Evolutionary conservation across 2,329 filamentous ascomycete genomes (phyloP).

Genomic region (Cladophialophora yegresii): DNA sequence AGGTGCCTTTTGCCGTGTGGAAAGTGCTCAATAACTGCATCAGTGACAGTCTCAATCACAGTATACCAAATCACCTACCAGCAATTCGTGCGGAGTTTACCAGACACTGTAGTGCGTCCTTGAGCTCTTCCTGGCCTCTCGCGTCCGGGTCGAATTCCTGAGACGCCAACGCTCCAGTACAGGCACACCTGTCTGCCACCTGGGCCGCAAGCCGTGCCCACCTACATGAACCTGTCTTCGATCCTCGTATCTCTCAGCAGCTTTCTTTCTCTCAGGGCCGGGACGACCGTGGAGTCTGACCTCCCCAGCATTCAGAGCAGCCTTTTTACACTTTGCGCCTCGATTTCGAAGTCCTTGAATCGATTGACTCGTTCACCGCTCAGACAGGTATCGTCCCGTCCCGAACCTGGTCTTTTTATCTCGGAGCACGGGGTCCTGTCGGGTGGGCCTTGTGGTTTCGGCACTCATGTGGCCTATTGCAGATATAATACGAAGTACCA

Average conservation of each 20-base stretch:
- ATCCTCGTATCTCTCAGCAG: background rate
- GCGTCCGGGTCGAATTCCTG: background rate
- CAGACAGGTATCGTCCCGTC: background rate
- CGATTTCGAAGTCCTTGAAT: background rate
- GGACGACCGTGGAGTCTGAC: background rate
- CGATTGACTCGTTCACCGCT: background rate
- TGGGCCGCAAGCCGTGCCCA: background rate
- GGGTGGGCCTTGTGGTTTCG: background rate
- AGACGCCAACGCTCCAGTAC: background rate
- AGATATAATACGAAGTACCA: constrained; percentile 2
- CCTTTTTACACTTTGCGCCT: background rate
- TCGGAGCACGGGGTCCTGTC: background rate
- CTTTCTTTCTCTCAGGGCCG: too few relatives aligned
- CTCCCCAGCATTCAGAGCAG: background rate
- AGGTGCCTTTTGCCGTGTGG: background rate
- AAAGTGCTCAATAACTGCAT: background rate
- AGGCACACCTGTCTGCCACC: background rate
- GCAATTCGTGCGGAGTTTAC: too few relatives aligned
- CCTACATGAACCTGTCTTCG: background rate
- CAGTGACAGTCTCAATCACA: too few relatives aligned
- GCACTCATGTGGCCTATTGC: background rate
- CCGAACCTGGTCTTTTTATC: background rate
- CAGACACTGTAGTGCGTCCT: too few relatives aligned
- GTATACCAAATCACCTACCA: too few relatives aligned
- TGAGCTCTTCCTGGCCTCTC: background rate